A percentile compares a stretch with the other conserved stretches of the same genome.
These are phyloP conservation scores for Angomonas deanei DNA, from an alignment of 208 protist species.

Conservation along the genomic window DNA sequence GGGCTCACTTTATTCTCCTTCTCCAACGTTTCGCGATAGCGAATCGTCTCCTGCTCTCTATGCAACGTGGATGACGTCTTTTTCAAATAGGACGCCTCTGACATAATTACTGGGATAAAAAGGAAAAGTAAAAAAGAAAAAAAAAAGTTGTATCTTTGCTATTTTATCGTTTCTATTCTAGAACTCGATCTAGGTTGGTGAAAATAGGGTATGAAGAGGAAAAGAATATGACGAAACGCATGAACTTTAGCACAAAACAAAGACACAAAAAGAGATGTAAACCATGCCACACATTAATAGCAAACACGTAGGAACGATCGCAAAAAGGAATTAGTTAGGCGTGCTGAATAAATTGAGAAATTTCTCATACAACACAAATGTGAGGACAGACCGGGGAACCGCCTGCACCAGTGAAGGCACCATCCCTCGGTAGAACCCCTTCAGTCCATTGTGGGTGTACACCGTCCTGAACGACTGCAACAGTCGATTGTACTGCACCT, in stretches of 20 bases:
- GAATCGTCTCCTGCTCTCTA: neutral
- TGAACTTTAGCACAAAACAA: neutral
- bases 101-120: neutral
- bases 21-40: neutral
- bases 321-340: neutral
- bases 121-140: neutral
- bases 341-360: slow-evolving; percentile 33
- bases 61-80: neutral
- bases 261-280: slow-evolving; percentile 5
- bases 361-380: slow-evolving; percentile 80
- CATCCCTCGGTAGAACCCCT: slow-evolving; percentile 68
- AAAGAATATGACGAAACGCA: neutral
- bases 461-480: slow-evolving; percentile 40
- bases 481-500: slow-evolving; percentile 66
- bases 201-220: neutral
- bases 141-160: slow-evolving; percentile 8
- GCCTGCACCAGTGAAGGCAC: slow-evolving; percentile 56
- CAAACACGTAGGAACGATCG: too few species aligned
- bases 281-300: neutral
- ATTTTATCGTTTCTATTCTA: too few species aligned
- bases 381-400: slow-evolving; percentile 63
- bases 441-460: slow-evolving; percentile 30
- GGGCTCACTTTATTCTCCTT: neutral
- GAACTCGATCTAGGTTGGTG: neutral
- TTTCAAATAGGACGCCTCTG: neutral